Evolutionary conservation across 1,284 basidiomycete genomes (phyloP).

Genomic region (Lignosus rhinocerotis): DNA sequence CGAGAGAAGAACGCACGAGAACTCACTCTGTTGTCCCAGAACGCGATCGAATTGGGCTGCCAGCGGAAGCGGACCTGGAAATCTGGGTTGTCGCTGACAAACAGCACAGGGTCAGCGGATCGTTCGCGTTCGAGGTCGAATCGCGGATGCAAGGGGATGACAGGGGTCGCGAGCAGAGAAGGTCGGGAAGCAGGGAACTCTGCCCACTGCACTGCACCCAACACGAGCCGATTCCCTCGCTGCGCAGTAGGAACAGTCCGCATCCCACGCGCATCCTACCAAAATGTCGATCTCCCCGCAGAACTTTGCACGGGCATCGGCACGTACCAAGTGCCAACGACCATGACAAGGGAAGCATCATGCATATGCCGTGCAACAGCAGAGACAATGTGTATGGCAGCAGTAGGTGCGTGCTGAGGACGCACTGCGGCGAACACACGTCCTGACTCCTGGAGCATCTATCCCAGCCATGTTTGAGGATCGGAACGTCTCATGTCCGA

Average conservation of each 20-base stretch:
- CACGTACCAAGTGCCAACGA: not conserved
- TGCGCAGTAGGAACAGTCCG: not conserved
- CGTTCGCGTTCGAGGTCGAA: not conserved
- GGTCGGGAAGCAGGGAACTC: not conserved
- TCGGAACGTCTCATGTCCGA: not conserved
- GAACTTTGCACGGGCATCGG: not conserved
- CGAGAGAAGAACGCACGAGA: too few species aligned
- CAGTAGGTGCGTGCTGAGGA: not conserved
- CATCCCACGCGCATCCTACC: not conserved
- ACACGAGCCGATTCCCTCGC: not conserved
- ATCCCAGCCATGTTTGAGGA: not conserved
- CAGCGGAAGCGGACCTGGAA: slow-evolving; percentile 75
- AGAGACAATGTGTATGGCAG: not conserved
- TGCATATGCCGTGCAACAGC: not conserved
- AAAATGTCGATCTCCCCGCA: not conserved
- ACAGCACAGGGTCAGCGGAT: slow-evolving; percentile 8
- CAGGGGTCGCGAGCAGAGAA: not conserved
- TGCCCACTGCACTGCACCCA: not conserved
- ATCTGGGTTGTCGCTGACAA: slow-evolving; percentile 57
- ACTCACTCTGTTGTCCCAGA: slow-evolving; percentile 75
- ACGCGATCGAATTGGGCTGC: slow-evolving; percentile 65
- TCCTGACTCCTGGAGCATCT: too few species aligned
- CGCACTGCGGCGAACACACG: not conserved
- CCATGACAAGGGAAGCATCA: not conserved
- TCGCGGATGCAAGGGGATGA: not conserved